phyloP scores from a whole-genome alignment of 139 green algal species.

The Asterochloris sp. region DNA sequence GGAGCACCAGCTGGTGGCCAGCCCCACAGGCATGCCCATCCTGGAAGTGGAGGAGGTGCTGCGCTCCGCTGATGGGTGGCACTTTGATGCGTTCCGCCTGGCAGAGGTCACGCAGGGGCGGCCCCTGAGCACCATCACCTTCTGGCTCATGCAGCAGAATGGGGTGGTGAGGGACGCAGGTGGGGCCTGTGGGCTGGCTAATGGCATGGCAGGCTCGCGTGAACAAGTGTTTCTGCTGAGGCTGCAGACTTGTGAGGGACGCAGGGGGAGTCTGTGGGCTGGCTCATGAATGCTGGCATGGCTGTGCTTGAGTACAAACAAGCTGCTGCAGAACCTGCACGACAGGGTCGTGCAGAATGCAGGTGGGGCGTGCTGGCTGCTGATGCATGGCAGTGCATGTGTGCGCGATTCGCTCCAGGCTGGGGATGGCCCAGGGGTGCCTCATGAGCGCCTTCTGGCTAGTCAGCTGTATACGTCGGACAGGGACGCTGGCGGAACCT shows the following conservation, averaged over 20 bases:
- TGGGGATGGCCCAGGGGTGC: too few species aligned
- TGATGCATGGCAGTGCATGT: too few species aligned
- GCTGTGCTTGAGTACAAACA: too few species aligned
- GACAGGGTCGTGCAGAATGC: conserved; percentile 39
- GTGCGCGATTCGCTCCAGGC: too few species aligned
- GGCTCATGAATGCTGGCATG: too few species aligned
- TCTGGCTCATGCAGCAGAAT: conserved; percentile 44
- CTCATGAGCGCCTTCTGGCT: too few species aligned
- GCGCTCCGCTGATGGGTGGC: conserved; percentile 28
- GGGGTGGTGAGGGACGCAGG: conserved; percentile 41
- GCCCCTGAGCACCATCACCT: conserved; percentile 40
- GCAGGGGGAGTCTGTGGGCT: conserved; percentile 14
- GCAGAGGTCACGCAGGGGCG: conserved; percentile 39
- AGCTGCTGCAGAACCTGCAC: conserved; percentile 29
- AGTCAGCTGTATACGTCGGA: too few species aligned
- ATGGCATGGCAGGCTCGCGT: too few species aligned
- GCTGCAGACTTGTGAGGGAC: conserved; percentile 29
- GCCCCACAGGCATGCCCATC: background rate
- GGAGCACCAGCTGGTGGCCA: background rate
- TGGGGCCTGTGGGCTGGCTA: background rate
- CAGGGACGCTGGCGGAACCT: too few species aligned
- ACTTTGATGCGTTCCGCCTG: conserved; percentile 51
- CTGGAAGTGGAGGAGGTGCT: conserved; percentile 39
- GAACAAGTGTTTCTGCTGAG: conserved; percentile 22
- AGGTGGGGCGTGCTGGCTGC: too few species aligned